phyloP scores from a whole-genome alignment of 192 early-diverging fungal species.

The Podila clonocystis region DNA sequence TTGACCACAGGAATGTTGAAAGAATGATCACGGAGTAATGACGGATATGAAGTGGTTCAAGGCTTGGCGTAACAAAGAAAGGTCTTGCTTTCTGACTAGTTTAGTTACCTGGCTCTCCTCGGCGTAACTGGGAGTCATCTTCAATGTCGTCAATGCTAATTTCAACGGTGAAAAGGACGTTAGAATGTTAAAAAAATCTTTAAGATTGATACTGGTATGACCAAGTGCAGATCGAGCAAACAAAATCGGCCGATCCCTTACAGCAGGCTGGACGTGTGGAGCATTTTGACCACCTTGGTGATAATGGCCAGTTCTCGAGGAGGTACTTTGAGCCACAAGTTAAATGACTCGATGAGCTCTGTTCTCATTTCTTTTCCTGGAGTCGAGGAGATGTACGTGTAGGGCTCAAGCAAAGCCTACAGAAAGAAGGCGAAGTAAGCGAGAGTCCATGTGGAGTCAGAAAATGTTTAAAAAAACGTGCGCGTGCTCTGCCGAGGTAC shows the following conservation, averaged over 20 bases:
- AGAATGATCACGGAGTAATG: too few relatives aligned
- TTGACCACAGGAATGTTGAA: too few relatives aligned
- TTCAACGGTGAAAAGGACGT: background rate
- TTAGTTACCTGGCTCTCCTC: slow-evolving; percentile 76
- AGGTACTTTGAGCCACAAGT: slow-evolving; percentile 87
- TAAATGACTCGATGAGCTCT: slow-evolving; percentile 92
- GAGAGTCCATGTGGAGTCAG: too few relatives aligned
- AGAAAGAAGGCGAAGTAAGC: background rate
- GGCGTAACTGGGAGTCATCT: slow-evolving; percentile 87
- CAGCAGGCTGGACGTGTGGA: slow-evolving; percentile 95
- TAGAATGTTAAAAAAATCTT: background rate
- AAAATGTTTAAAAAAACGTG: slow-evolving; percentile 3
- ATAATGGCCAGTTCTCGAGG: slow-evolving; percentile 73
- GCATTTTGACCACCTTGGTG: slow-evolving; percentile 87
- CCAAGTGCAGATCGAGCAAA: too few relatives aligned
- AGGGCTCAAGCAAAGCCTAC: slow-evolving; percentile 94
- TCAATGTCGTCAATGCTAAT: slow-evolving; percentile 95
- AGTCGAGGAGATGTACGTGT: slow-evolving; percentile 82
- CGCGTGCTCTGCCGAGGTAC: too few relatives aligned
- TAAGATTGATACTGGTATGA: too few relatives aligned
- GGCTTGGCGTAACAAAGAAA: too few relatives aligned
- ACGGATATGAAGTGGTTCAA: too few relatives aligned
- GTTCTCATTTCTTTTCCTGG: slow-evolving; percentile 96
- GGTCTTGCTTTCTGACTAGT: slow-evolving; percentile 8
- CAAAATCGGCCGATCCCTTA: slow-evolving; percentile 46